Evolutionary conservation across 1,284 basidiomycete species (phyloP), one percentile per base, ranked within the genome.

Genomic region (Agaricales sp.): DNA sequence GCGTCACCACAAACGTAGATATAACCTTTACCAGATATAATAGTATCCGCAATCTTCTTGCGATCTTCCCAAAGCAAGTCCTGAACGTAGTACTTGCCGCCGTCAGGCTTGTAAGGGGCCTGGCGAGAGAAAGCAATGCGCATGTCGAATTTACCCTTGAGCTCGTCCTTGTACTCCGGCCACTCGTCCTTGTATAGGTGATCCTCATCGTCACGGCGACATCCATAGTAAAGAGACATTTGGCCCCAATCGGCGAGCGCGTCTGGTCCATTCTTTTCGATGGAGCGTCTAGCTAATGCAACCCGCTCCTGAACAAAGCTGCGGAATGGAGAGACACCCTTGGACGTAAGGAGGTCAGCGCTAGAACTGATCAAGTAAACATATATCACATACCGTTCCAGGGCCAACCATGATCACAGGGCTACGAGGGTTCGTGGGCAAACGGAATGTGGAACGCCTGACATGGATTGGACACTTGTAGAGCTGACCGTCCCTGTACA

Each of bases 371-470:
- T 48, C 43, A 49, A 47, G 46, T 8, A 54, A 47, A 45, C 43
- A 30, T 19, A 26, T 26, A 48, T 24, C 23, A 77, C 87, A 71
- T 61, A 94, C 92, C 53, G 94, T 98, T 50, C 95, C 95, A 51
- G 95, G 95, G 49, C 95, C 95, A 63, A 99, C 82, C 95, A 99
- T 98, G 67, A 99, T 93, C 51, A 99, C 87, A 2, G 95, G 95
- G 53, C 92, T 94, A 76, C 96, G 97, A 48, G 95, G 95, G 63
- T 91, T 92, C 13, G 95, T 98, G 3, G 95, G 95, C 51, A 99
- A 70, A 50, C 95, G 78, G 82, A 99, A 99, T 11, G 93, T 98
- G 20, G 92, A 95, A 48, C 96, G 80, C 52, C 96, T 80, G 50
- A 98, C 89, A 64, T 99, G 95, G 52, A 99, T 79, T 11, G 95